Percentiles rank a stretch among this genome's conserved stretches.
Evolutionary conservation across 2,329 filamentous ascomycete genomes (phyloP).

Genomic region (Annulohypoxylon truncatum): DNA sequence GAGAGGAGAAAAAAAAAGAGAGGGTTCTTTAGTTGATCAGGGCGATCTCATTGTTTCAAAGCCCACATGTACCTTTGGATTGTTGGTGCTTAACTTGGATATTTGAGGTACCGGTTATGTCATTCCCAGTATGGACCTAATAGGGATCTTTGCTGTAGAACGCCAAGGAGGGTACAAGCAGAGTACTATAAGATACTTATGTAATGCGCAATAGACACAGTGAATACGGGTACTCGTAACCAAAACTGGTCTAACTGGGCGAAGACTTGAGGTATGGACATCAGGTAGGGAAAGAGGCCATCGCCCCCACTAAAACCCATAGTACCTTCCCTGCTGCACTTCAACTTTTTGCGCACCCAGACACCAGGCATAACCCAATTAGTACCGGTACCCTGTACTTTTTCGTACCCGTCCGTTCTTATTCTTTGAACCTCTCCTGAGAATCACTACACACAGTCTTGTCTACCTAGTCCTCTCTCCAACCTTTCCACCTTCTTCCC

Average conservation of each 20-base stretch:
- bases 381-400: background rate
- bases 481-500: constrained; percentile 41
- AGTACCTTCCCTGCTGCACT: constrained; percentile 36
- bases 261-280: background rate
- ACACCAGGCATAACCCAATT: background rate
- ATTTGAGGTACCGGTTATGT: constrained; percentile 15
- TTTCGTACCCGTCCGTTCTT: constrained; percentile 8
- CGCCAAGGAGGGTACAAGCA: constrained; percentile 6
- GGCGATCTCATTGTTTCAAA: constrained; percentile 38
- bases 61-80: constrained; percentile 15
- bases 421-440: constrained; percentile 37
- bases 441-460: constrained; percentile 14
- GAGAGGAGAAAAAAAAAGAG: constrained; percentile 12
- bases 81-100: constrained; percentile 10
- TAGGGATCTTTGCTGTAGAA: constrained; percentile 11
- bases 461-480: constrained; percentile 23
- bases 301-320: constrained; percentile 36
- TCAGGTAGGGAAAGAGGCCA: constrained; percentile 14
- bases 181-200: constrained; percentile 13
- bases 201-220: background rate
- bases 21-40: constrained; percentile 30
- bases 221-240: constrained; percentile 10
- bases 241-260: constrained; percentile 2
- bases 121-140: background rate
- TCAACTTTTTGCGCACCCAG: constrained; percentile 30